Percentiles rank a stretch among this genome's conserved stretches.
Evolutionary conservation across 768 basidiomycete genomes (phyloP).

Genomic region (Pleurotus pulmonarius): DNA sequence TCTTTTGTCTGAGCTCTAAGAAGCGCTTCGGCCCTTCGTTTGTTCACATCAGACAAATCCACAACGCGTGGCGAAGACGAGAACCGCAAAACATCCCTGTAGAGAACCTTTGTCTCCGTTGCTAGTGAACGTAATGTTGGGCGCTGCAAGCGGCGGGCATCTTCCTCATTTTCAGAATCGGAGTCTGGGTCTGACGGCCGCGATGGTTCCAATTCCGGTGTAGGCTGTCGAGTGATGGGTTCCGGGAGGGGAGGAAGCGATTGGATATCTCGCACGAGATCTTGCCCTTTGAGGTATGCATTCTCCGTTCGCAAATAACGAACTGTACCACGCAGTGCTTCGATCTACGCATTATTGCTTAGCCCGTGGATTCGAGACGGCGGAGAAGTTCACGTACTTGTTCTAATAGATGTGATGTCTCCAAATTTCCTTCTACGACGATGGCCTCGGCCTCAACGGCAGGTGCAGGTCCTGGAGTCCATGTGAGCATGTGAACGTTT

Average conservation of each 20-base stretch:
- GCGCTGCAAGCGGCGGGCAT: slow-evolving; percentile 23
- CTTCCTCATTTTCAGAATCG: slow-evolving; percentile 48
- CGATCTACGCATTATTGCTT: slow-evolving; percentile 51
- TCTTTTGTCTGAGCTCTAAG: slow-evolving; percentile 19
- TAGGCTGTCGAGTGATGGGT: slow-evolving; percentile 44
- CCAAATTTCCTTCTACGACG: slow-evolving; percentile 75
- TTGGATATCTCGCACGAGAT: slow-evolving; percentile 80
- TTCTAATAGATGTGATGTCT: slow-evolving; percentile 84
- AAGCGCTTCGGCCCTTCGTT: slow-evolving; percentile 46
- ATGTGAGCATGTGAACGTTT: not conserved
- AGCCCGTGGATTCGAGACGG: not conserved
- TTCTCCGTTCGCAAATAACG: slow-evolving; percentile 94
- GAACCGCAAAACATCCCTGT: slow-evolving; percentile 84
- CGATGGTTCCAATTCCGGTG: slow-evolving; percentile 68
- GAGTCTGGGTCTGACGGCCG: slow-evolving; percentile 64
- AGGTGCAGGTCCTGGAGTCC: slow-evolving; percentile 36
- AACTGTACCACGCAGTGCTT: slow-evolving; percentile 86
- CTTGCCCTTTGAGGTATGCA: slow-evolving; percentile 88
- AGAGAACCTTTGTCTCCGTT: slow-evolving; percentile 82
- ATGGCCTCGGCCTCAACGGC: slow-evolving; percentile 56
- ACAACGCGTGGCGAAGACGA: slow-evolving; percentile 83
- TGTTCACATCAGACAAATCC: slow-evolving; percentile 66
- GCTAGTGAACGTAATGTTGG: slow-evolving; percentile 63
- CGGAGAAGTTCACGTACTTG: slow-evolving; percentile 48
- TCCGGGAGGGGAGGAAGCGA: slow-evolving; percentile 63